phyloP scores from a whole-genome alignment of 495 filamentous ascomycete genomes.

The Hypoxylon subgilvum region DNA sequence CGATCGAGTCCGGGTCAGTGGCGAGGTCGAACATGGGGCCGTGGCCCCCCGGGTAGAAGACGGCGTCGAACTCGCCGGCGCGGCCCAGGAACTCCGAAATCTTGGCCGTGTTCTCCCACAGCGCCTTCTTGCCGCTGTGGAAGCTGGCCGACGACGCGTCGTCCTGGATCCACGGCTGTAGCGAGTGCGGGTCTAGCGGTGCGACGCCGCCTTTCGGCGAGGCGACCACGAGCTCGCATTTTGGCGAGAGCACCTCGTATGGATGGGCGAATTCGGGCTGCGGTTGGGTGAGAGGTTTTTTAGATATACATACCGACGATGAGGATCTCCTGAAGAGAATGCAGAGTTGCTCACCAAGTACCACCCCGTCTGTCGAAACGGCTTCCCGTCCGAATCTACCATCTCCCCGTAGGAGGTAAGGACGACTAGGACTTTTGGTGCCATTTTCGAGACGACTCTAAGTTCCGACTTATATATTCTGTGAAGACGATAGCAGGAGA shows the following conservation, averaged over 20 bases:
- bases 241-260: conserved; percentile 56
- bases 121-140: conserved; percentile 51
- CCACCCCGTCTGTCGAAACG: conserved; percentile 7
- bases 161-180: conserved; percentile 60
- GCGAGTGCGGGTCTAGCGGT: conserved; percentile 62
- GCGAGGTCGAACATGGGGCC: conserved; percentile 69
- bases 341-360: conserved; percentile 52
- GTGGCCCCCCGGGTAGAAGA: conserved; percentile 69
- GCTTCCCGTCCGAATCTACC: conserved; percentile 48
- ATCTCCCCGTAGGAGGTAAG: conserved; percentile 60
- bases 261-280: conserved; percentile 70
- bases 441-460: conserved; percentile 8
- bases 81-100: conserved; percentile 53
- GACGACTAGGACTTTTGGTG: conserved; percentile 62
- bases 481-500: no score
- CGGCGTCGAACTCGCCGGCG: conserved; percentile 62
- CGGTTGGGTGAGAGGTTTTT: not conserved
- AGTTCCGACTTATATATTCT: no score
- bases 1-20: conserved; percentile 50
- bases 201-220: conserved; percentile 66
- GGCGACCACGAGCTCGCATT: conserved; percentile 59
- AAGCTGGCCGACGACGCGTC: conserved; percentile 49
- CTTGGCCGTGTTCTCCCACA: conserved; percentile 64
- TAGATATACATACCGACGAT: not conserved
- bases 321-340: conserved; percentile 53